Evolutionary conservation across 2,329 filamentous ascomycete species (phyloP), one percentile per base, ranked within the genome.

Genomic region (Geoglossum cookeanum): DNA sequence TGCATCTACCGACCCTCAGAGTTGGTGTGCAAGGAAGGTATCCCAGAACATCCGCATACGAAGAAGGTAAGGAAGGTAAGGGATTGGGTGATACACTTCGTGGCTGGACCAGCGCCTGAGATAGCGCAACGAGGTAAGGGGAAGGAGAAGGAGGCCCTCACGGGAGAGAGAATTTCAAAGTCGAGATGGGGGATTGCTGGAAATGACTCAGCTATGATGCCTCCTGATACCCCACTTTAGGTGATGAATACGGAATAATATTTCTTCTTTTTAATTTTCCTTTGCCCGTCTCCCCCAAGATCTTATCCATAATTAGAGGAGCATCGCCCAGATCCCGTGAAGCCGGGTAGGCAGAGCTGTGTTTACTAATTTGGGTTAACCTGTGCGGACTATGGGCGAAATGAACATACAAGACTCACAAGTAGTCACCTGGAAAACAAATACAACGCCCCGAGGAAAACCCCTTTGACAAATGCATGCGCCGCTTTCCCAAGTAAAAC

Each of bases 81-180:
- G 62, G 79, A 84, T 61, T 96, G 89, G 89, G 79, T 87, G 7
- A 68, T 81, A 58, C 72, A 74, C 42, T 92, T 91, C 68, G 80
- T 94, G n/a, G 42, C 42, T 45, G 42, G 42, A 17, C 42, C 42
- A 9, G 42, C 13, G 4, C 42, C 15, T 45, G n/a, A 15, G 4
- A 45, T 6, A 17, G 17, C 5, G 4, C 42, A 13, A 22, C 42
- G 22, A 17, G 13, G n/a, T 22, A 45, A 22, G 17, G 42, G 42
- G 17, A 45, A 22, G 13, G 42, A 45, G 17, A 45, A 22, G 13
- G 42, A 45, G 6, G 42, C n/a, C 1, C 42, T 22, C 17, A 6
- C n/a, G 4, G 5, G 22, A 13, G n/a, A 9, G 9, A 9, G 42
- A 11, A 17, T 2, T 45, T 45, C 15, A 15, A 44, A n/a, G n/a